Base-by-base conservation (phyloP, 371 early-diverging fungal genomes). In the Actinomortierella wolfii region DNA sequence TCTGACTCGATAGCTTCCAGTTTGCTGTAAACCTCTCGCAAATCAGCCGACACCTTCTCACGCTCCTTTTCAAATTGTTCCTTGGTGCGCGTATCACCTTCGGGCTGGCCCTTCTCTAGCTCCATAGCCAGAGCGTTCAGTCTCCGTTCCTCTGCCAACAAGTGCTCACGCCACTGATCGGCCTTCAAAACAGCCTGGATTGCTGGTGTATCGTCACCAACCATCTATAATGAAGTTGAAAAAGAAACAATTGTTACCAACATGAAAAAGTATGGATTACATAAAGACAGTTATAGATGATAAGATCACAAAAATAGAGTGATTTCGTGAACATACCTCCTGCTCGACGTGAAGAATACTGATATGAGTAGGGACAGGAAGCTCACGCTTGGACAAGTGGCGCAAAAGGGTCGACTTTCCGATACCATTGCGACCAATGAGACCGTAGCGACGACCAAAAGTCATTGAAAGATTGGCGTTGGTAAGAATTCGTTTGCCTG, bases 341-440 rank as follows among this genome's bases (percentile, higher is more conserved):
- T 99, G 99, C 76, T 97, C 98, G 40, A 99, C 98, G 82, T 97
- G 94, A 57, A 98, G 82, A 61, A 98, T 90, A 68, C 91, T 92
- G 67, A 94, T 89, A 59, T 91, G 92, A 2, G 89, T 85, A 39
- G 98, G 95, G 15, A 95, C 90, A 25, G 82, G 81, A 60, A 99
- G 81, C 77, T 97, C 97, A 70, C 95, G 87, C 74, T 85, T 82
- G 20, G 96, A 93, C 64, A 99, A 92, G 29, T 94, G 93, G 39
- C 95, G 89, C 47, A 99, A 68, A 40, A 99, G 82, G 9, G 99
- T 99, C 13, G 98, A 96, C 82, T 99, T 99, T 53, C 89, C 89
- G 51, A 97, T 92, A 85, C 99, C 99, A 88, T 99, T 99, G 66
- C 93, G 90, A 62, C 99, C 99, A 17, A 99, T 92, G 17, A 99